Conservation (phyloP, 352 stramenopile species). For the Pythium utonaiense region DNA sequence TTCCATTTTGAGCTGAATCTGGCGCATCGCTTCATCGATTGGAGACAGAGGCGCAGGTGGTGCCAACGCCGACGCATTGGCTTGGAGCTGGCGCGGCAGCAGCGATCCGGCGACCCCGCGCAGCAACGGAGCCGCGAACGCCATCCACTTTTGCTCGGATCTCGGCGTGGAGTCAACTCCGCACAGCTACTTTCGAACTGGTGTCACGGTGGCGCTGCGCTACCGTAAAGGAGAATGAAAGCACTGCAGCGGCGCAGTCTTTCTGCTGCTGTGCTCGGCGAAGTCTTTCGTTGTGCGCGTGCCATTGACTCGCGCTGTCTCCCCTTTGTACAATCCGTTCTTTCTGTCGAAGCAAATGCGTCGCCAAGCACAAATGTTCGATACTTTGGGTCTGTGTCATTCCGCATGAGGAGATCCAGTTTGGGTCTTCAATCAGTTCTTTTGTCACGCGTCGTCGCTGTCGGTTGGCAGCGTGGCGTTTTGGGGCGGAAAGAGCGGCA, state of each 20-base stretch:
- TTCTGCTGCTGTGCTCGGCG: background rate
- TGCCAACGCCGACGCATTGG: background rate
- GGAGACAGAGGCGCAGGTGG: background rate
- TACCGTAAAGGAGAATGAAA: no score
- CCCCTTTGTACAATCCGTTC: conserved; percentile 1
- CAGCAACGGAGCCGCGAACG: background rate
- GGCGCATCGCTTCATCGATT: background rate
- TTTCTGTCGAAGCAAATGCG: background rate
- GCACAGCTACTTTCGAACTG: no score
- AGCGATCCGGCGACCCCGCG: background rate
- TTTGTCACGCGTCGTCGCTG: background rate
- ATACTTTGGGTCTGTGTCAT: background rate
- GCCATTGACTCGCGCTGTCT: background rate
- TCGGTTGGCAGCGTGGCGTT: background rate
- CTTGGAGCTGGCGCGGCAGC: conserved; percentile 1
- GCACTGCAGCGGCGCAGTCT: no score
- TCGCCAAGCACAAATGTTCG: background rate
- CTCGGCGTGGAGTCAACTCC: no score
- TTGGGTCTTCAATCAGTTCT: background rate
- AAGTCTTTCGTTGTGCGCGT: background rate
- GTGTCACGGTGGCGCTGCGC: no score
- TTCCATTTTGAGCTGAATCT: conserved; percentile 5
- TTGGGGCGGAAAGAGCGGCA: background rate
- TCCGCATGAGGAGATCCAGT: background rate
- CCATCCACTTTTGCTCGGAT: no score